Evolutionary conservation across 1,139 yeast genomes (phyloP), one percentile per base, ranked within the genome.

Genomic region (Blastobotrys persicus): DNA sequence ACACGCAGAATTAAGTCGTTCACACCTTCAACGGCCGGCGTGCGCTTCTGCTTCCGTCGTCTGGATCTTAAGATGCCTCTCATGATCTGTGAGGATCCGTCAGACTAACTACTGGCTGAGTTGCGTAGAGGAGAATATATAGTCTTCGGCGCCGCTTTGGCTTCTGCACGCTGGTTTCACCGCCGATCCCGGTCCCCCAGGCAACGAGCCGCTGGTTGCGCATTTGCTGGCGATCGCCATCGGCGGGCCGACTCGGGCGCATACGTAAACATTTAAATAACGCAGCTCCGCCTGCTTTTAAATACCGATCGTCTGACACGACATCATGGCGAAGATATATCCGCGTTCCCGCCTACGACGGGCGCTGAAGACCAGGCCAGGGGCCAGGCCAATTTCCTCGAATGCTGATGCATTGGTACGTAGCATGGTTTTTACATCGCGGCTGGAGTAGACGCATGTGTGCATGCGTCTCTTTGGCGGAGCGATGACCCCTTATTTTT

Each of bases 1-100:
- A 52, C 41, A 49, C 45, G 38, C 33, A 51, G 49, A 26, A 37
- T 39, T 6, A 53, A 45, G n/a, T 43, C 48, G 19, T 40, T 45
- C 32, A 45, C 38, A n/a, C 47, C 50, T 13, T 42, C 50, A 19
- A 47, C 16, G 16, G 46, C 38, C 44, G 28, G 48, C 40, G 13
- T 16, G 5, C 20, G 48, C n/a, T 20, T 43, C 23, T 17, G 39
- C 19, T 17, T 13, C 4, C 6, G 11, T 13, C 46, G 26, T n/a
- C 40, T 33, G 12, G 35, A 33, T 35, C 41, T 38, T 3, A 45
- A 28, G 11, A 48, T 26, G n/a, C 50, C 44, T 28, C 45, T 35
- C 49, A 46, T 46, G 42, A 19, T 26, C 20, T 17, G 14, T 13
- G 17, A 23, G 19, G 42, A 39, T 23, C 16, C 16, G n/a, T 23